Percentiles rank a stretch among this genome's conserved stretches.
phyloP scores from a whole-genome alignment of 306 rosid species.

The Bauhinia variegata region DNA sequence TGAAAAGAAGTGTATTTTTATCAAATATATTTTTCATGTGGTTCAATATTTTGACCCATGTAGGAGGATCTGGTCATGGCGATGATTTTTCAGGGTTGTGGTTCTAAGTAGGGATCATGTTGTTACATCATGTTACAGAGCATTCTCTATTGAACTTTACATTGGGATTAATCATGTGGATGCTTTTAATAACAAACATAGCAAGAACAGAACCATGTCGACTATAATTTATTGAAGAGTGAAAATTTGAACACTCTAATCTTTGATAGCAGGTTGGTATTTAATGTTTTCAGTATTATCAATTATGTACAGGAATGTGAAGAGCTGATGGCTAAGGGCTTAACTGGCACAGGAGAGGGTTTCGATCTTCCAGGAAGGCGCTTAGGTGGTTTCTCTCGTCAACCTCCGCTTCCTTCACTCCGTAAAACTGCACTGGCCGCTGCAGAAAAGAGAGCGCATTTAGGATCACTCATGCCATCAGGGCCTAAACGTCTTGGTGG shows the following conservation, averaged over 20 bases:
- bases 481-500: conserved; percentile 94
- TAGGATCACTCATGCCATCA: conserved; percentile 76
- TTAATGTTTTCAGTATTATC: conserved; percentile 19
- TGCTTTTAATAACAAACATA: conserved; percentile 6
- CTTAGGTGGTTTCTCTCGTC: conserved; percentile 70
- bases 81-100: not conserved
- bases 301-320: conserved; percentile 70
- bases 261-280: conserved; percentile 5
- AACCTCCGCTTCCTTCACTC: conserved; percentile 78
- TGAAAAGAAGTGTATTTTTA: not conserved
- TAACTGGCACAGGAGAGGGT: conserved; percentile 73
- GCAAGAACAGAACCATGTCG: not conserved
- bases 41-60: conserved; percentile 11
- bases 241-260: conserved; percentile 7
- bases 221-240: not conserved
- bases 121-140: conserved; percentile 8
- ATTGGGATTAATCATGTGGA: conserved; percentile 8
- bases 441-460: conserved; percentile 72
- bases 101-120: conserved; percentile 1
- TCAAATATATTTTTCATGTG: conserved; percentile 5
- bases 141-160: conserved; percentile 10
- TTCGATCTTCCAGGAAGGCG: conserved; percentile 93
- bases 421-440: conserved; percentile 70
- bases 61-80: not conserved
- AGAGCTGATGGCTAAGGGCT: conserved; percentile 82